phyloP scores from a whole-genome alignment of 2,329 filamentous ascomycete genomes.

The Colletotrichum ledebouriae region DNA sequence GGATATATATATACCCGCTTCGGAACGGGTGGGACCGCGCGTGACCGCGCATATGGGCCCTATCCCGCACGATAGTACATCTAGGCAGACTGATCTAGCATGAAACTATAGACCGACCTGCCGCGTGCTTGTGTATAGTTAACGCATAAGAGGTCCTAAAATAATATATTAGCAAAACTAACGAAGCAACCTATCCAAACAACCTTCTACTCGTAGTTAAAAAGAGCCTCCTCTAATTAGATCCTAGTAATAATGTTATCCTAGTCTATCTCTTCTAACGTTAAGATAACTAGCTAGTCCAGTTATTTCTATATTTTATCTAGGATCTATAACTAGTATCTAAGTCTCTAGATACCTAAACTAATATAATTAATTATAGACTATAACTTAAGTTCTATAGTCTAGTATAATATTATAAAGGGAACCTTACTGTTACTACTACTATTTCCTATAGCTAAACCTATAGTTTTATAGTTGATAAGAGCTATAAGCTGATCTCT shows the following conservation, averaged over 20 bases:
- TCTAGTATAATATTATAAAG: background rate
- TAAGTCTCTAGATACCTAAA: background rate
- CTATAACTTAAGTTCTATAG: background rate
- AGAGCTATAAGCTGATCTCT: background rate
- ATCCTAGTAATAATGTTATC: background rate
- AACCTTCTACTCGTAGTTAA: background rate
- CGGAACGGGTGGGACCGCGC: too few relatives aligned
- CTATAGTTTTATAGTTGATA: background rate
- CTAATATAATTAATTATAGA: background rate
- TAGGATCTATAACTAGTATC: background rate
- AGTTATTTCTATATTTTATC: background rate
- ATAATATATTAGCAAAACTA: background rate
- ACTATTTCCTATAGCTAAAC: background rate
- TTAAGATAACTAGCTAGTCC: background rate
- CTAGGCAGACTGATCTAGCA: too few relatives aligned
- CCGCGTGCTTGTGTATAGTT: too few relatives aligned
- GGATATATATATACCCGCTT: too few relatives aligned
- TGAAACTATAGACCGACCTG: too few relatives aligned
- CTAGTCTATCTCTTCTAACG: background rate
- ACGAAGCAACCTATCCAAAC: background rate
- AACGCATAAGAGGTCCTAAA: too few relatives aligned
- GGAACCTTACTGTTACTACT: background rate
- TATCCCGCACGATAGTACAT: too few relatives aligned
- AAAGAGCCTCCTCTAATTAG: conserved; percentile 1
- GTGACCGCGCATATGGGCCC: too few relatives aligned